phyloP scores from a whole-genome alignment of 2,329 filamentous ascomycete genomes.

The Parafenestella ontariensis region DNA sequence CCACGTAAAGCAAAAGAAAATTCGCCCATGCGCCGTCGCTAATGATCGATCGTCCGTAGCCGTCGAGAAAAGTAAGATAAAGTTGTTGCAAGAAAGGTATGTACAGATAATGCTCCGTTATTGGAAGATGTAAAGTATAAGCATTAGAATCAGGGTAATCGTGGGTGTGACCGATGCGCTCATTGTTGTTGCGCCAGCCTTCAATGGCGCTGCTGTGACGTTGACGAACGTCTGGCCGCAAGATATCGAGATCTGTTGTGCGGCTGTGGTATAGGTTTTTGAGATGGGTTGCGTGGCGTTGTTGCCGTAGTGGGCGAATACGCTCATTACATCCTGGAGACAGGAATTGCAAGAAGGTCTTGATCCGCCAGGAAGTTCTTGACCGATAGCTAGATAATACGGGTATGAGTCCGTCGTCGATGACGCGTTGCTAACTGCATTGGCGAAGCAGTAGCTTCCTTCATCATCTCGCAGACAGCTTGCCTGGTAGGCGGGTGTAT shows the following conservation, averaged over 20 bases:
- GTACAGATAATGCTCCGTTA: conserved; percentile 22
- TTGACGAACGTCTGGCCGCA: conserved; percentile 65
- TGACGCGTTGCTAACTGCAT: conserved; percentile 78
- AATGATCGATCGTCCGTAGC: conserved; percentile 37
- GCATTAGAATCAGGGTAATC: conserved; percentile 44
- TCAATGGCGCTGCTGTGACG: conserved; percentile 54
- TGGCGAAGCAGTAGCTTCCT: conserved; percentile 78
- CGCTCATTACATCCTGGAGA: conserved; percentile 78
- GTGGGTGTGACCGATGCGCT: conserved; percentile 35
- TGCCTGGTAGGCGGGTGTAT: conserved; percentile 78
- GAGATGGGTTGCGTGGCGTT: conserved; percentile 72
- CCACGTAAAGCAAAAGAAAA: conserved; percentile 8
- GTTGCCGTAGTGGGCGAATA: conserved; percentile 74
- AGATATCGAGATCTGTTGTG: conserved; percentile 72
- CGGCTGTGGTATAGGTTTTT: conserved; percentile 73
- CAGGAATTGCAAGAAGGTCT: conserved; percentile 79
- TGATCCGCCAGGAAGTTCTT: conserved; percentile 69
- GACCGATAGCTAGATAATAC: conserved; percentile 85
- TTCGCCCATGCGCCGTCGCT: conserved; percentile 45
- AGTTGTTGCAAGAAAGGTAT: conserved; percentile 31
- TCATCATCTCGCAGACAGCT: conserved; percentile 76
- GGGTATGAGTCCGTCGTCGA: conserved; percentile 77
- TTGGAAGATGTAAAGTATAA: conserved; percentile 43
- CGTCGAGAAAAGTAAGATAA: conserved; percentile 23
- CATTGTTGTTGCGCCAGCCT: conserved; percentile 35